Base-by-base conservation (phyloP, 75 land plant genomes). In the Isoetes taiwanensis region DNA sequence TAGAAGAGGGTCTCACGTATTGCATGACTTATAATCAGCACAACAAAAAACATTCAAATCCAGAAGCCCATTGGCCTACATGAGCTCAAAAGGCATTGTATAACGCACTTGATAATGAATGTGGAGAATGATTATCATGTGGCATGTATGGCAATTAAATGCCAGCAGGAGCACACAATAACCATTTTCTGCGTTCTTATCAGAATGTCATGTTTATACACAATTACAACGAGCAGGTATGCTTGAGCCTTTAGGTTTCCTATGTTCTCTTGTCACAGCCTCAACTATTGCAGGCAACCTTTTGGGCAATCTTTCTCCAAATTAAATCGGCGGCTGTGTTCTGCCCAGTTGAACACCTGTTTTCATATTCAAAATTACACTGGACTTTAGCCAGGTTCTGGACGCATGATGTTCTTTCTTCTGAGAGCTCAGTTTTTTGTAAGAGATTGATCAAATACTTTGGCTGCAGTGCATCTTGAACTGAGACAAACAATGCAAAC, bases 191-290 rank as follows among this genome's bases (percentile, higher is more conserved):
- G n/a, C n/a, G n/a, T n/a, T n/a, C n/a, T n/a, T n/a, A n/a, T n/a
- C n/a, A n/a, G n/a, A n/a, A n/a, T n/a, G n/a, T n/a, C n/a, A n/a
- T n/a, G n/a, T n/a, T n/a, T n/a, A 59, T 3, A 59, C 3, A 60
- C 90, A 85, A 29, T 78, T 83, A 32, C 93, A 86, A 0, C 93
- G 83, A 30, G 76, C 54, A 27, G 87, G 93, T 53, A 78, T 41
- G 5, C 53, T 53, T 0, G 75, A 70, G 62, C 75, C 84, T 10
- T 57, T 48, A 34, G 82, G 76, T 46, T 84, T 84, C 53, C 94
- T 71, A 40, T 59, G 65, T 29, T 80, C 80, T 14, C 88, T 70
- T 26, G 69, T 37, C 41, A 84, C 71, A 5, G 77, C 81, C 66
- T 80, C 89, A 43, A 70, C 74, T 24, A 87, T 80, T 58, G 74